Base-by-base conservation (phyloP, 805 yeast species). In the Lipomyces lipofer region DNA sequence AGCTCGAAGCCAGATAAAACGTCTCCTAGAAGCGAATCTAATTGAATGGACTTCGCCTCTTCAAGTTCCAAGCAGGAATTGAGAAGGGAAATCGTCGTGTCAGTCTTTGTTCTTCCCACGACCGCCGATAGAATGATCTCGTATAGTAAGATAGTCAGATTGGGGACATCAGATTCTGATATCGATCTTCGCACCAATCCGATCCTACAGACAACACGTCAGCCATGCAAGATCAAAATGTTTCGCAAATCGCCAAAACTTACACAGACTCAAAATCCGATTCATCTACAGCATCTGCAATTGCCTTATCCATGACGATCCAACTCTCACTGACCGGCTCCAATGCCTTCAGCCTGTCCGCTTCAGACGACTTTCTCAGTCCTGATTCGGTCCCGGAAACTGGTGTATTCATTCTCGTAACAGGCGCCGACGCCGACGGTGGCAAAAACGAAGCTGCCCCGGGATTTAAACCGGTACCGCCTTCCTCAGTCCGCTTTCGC, bases 11-110 rank as follows among this genome's bases (percentile, higher is more conserved):
- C 28, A 9, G 52, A 46, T 13, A 49, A 30, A 28, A 49, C 51
- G 38, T 54, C 62, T 24, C 30, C 39, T 19, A 54, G 36, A 9
- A 47, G 43, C 24, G 58, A 52, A 4, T 39, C 48, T 50, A 56
- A 36, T 8, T 43, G 45, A 9, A 32, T 29, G 0, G 46, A 36
- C 24, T 15, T 13, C 21, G 43, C 40, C 10, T 12, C 19, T 1
- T 53, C 50, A 10, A 38, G 15, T 13, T 12, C 12, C 9, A 52
- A 43, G 17, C 47, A n/a, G 1, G 24, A 17, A 22, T 47, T 53
- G 43, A 56, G 39, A 17, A 46, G 12, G 10, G 28, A 19, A 21
- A 38, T 28, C 2, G 49, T 51, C 2, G 24, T 9, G 27, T 39
- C 51, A 3, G 43, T 29, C 13, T 43, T 8, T 2, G 45, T 38